Conservation (phyloP, 1,284 basidiomycete genomes). For the Ustilago hordei region DNA sequence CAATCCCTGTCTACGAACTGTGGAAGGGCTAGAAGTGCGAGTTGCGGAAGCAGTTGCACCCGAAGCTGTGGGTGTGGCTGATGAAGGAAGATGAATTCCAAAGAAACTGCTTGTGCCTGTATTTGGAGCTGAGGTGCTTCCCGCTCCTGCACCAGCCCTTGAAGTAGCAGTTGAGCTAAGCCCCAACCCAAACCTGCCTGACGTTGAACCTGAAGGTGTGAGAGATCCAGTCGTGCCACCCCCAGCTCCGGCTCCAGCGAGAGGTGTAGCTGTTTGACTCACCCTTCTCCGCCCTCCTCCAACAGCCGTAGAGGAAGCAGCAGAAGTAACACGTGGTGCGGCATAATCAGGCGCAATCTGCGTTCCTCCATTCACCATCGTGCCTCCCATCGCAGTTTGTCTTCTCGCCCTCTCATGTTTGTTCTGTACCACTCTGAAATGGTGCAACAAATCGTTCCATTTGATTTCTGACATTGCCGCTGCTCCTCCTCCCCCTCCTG, state of each 20-base stretch:
- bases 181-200: slow-evolving; percentile 32
- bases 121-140: slow-evolving; percentile 13
- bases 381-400: slow-evolving; percentile 24
- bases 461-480: slow-evolving; percentile 55
- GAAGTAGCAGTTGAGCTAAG: slow-evolving; percentile 11
- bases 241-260: not conserved
- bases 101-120: slow-evolving; percentile 41
- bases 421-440: slow-evolving; percentile 64
- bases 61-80: slow-evolving; percentile 7
- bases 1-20: slow-evolving; percentile 20
- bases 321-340: slow-evolving; percentile 20
- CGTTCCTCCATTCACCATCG: slow-evolving; percentile 6
- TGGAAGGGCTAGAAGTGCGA: slow-evolving; percentile 27
- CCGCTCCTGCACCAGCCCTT: not conserved
- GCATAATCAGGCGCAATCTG: slow-evolving; percentile 32
- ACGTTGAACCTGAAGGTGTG: slow-evolving; percentile 15
- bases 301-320: slow-evolving; percentile 7
- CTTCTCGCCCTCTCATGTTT: slow-evolving; percentile 63
- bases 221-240: not conserved
- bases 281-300: slow-evolving; percentile 26
- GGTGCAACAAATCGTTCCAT: slow-evolving; percentile 65
- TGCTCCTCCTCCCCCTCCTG: slow-evolving; percentile 13
- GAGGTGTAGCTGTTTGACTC: slow-evolving; percentile 31
- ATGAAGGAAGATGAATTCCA: slow-evolving; percentile 41
- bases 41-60: slow-evolving; percentile 1